These are phyloP conservation scores for Mycotypha africana DNA, from an alignment of 371 early-diverging fungal genomes.

Conservation along the genomic window DNA sequence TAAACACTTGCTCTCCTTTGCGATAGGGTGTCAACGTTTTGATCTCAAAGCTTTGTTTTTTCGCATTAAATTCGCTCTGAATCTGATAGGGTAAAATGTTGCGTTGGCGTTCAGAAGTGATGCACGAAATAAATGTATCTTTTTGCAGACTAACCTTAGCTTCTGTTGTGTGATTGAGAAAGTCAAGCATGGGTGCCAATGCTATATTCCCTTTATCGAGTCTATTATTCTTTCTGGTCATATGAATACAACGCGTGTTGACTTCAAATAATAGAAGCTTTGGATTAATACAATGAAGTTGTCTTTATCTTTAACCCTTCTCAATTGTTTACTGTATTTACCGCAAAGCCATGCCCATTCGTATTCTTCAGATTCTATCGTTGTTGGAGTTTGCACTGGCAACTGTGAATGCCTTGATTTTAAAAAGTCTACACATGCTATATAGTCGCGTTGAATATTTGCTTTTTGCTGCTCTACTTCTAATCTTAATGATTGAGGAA, in stretches of 20 bases:
- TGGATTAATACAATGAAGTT: too few species aligned
- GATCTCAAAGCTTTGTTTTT: constrained; percentile 51
- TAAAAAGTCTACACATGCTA: constrained; percentile 27
- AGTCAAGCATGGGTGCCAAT: constrained; percentile 58
- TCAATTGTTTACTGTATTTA: too few species aligned
- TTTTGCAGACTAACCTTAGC: constrained; percentile 41
- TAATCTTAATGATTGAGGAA: constrained; percentile 39
- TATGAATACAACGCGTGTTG: constrained; percentile 59
- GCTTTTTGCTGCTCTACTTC: constrained; percentile 42
- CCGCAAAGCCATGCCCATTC: constrained; percentile 65
- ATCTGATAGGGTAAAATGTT: constrained; percentile 22
- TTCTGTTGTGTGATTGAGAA: constrained; percentile 56
- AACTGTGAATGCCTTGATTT: constrained; percentile 33
- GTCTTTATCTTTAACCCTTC: too few species aligned
- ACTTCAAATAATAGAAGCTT: too few species aligned
- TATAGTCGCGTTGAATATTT: constrained; percentile 44
- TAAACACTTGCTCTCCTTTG: constrained; percentile 53
- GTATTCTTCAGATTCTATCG: constrained; percentile 26
- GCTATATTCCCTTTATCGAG: constrained; percentile 49
- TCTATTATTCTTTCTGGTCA: constrained; percentile 35
- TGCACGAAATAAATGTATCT: too few species aligned
- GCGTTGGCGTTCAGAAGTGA: too few species aligned
- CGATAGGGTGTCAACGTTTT: constrained; percentile 49
- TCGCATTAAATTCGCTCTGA: constrained; percentile 46
- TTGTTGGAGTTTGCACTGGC: too few species aligned